Percentiles rank a stretch among this genome's conserved stretches.
phyloP scores from a whole-genome alignment of 305 asterid species.

The Lippia alba region DNA sequence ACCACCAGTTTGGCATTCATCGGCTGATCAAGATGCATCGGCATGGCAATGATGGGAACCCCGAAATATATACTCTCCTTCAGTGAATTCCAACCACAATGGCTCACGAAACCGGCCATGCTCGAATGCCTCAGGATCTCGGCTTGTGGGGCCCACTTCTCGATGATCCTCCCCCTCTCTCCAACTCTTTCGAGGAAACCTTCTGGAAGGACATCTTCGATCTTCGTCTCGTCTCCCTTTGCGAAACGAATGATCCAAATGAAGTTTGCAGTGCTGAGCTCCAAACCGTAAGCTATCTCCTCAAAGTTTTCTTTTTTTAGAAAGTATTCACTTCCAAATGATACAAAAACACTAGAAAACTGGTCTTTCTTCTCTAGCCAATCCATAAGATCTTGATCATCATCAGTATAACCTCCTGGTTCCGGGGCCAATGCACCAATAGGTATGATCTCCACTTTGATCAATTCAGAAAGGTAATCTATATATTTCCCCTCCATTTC shows the following conservation, averaged over 20 bases:
- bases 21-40: slow-evolving; percentile 66
- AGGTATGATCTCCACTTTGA: slow-evolving; percentile 12
- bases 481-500: slow-evolving; percentile 48
- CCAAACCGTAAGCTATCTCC: slow-evolving; percentile 51
- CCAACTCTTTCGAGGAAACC: slow-evolving; percentile 50
- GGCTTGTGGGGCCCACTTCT: slow-evolving; percentile 60
- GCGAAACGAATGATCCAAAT: slow-evolving; percentile 60
- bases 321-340: slow-evolving; percentile 55
- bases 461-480: slow-evolving; percentile 34
- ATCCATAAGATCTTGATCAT: slow-evolving; percentile 30
- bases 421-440: slow-evolving; percentile 34
- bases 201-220: slow-evolving; percentile 39
- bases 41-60: slow-evolving; percentile 56
- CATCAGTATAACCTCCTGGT: neutral
- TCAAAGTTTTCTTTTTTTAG: slow-evolving; percentile 42
- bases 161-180: slow-evolving; percentile 44
- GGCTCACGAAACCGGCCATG: slow-evolving; percentile 54
- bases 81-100: slow-evolving; percentile 55
- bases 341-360: slow-evolving; percentile 42
- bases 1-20: slow-evolving; percentile 45
- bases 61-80: slow-evolving; percentile 45
- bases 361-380: slow-evolving; percentile 41
- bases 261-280: slow-evolving; percentile 51
- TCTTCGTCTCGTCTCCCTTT: slow-evolving; percentile 23
- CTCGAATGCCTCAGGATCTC: slow-evolving; percentile 44